phyloP scores from a whole-genome alignment of 2,329 filamentous ascomycete genomes.

The Verticillium alfalfae region DNA sequence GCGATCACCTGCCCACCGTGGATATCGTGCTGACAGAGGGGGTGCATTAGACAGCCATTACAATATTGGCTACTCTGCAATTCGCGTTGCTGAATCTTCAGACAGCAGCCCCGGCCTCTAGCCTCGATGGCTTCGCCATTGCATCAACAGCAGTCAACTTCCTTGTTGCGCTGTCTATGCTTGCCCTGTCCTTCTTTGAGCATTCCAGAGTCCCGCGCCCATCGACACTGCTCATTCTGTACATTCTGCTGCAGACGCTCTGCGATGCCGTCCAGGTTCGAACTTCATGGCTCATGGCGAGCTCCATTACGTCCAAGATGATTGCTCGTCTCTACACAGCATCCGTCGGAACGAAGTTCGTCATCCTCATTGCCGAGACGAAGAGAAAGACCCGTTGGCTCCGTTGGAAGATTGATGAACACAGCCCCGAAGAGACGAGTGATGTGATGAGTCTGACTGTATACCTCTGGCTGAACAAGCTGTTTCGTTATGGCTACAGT shows the following conservation, averaged over 20 bases:
- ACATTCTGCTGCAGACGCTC: conserved; percentile 33
- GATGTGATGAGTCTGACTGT: conserved; percentile 23
- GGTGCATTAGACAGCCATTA: conserved; percentile 9
- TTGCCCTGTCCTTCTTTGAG: conserved; percentile 22
- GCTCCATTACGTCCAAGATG: conserved; percentile 6
- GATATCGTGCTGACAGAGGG: not conserved
- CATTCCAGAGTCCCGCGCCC: conserved; percentile 26
- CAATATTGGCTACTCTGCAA: conserved; percentile 21
- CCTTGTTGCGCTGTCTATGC: conserved; percentile 19
- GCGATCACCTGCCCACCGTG: not conserved
- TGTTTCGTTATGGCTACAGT: conserved; percentile 26
- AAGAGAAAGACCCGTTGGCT: conserved; percentile 31
- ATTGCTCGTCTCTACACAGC: conserved; percentile 27
- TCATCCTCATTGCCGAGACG: conserved; percentile 30
- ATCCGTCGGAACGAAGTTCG: conserved; percentile 25
- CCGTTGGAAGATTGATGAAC: conserved; percentile 26
- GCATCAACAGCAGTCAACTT: conserved; percentile 20
- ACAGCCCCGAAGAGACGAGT: conserved; percentile 32
- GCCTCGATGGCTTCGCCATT: conserved; percentile 19
- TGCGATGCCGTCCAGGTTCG: conserved; percentile 36
- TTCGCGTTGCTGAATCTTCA: conserved; percentile 23
- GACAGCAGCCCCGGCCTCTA: conserved; percentile 10
- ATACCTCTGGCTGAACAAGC: conserved; percentile 27
- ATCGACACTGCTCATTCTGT: conserved; percentile 34
- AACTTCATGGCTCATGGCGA: conserved; percentile 32